Evolutionary conservation across 192 early-diverging fungal species (phyloP).

Genomic region (Coemansia erecta): DNA sequence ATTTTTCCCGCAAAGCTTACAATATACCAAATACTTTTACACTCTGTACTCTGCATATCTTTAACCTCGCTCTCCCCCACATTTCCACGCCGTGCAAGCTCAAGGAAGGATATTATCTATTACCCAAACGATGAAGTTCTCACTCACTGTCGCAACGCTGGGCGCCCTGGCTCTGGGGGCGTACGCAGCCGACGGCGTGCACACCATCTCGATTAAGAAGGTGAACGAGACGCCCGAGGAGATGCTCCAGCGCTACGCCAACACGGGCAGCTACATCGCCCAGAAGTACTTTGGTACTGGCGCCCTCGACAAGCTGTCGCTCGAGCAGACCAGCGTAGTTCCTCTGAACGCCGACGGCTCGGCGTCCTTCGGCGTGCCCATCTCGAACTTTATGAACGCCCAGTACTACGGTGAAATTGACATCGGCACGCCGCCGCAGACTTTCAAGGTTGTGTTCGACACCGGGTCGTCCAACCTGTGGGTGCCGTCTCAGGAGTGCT

Average conservation of each 20-base stretch:
- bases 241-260: conserved; percentile 60
- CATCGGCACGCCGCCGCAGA: conserved; percentile 84
- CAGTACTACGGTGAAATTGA: conserved; percentile 93
- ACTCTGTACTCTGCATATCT: no score
- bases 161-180: conserved; percentile 36
- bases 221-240: conserved; percentile 59
- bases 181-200: conserved; percentile 14
- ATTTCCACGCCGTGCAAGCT: conserved; percentile 1
- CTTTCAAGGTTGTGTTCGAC: conserved; percentile 90
- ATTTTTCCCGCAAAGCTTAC: background rate
- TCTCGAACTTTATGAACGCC: conserved; percentile 93
- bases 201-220: conserved; percentile 63
- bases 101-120: background rate
- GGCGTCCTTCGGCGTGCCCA: conserved; percentile 68
- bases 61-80: background rate
- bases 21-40: no score
- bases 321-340: conserved; percentile 50
- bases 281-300: conserved; percentile 75
- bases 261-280: conserved; percentile 64
- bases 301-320: conserved; percentile 29
- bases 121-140: conserved; percentile 31
- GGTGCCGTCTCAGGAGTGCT: conserved; percentile 93
- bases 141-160: conserved; percentile 35
- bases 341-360: conserved; percentile 55
- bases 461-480: conserved; percentile 95